These are phyloP conservation scores for Aspergillus sp. DNA, from an alignment of 2,329 filamentous ascomycete species.

Conservation along the genomic window DNA sequence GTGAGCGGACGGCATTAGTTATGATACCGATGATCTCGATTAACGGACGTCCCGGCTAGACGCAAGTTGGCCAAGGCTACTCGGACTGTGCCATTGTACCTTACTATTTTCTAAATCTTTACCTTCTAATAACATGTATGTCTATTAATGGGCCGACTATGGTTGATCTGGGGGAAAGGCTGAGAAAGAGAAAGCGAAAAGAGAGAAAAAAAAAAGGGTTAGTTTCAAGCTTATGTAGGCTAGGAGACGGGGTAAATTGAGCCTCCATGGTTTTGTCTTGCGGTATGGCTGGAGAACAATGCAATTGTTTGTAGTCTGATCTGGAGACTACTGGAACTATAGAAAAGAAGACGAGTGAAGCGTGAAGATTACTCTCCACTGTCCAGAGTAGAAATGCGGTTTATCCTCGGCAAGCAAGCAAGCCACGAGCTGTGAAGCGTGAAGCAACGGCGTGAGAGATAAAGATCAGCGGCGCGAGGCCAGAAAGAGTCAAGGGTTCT, in stretches of 20 bases:
- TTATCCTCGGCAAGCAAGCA: neutral
- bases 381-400: too few species aligned
- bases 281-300: neutral
- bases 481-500: neutral
- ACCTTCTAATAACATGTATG: constrained; percentile 5
- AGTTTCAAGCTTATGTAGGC: neutral
- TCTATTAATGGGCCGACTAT: constrained; percentile 6
- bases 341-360: too few species aligned
- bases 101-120: neutral
- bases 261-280: neutral
- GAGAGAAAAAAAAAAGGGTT: neutral
- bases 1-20: constrained; percentile 9
- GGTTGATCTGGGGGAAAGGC: neutral
- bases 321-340: too few species aligned
- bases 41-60: neutral
- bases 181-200: neutral
- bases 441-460: neutral
- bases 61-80: neutral
- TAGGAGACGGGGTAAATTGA: neutral
- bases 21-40: constrained; percentile 11
- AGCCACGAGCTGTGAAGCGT: neutral
- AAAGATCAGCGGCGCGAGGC: constrained; percentile 5
- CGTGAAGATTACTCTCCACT: too few species aligned
- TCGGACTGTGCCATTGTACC: neutral
- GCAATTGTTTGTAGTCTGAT: neutral